Evolutionary conservation across 495 filamentous ascomycete species (phyloP), one percentile per base, ranked within the genome.

Genomic region (Clohesyomyces aquaticus): DNA sequence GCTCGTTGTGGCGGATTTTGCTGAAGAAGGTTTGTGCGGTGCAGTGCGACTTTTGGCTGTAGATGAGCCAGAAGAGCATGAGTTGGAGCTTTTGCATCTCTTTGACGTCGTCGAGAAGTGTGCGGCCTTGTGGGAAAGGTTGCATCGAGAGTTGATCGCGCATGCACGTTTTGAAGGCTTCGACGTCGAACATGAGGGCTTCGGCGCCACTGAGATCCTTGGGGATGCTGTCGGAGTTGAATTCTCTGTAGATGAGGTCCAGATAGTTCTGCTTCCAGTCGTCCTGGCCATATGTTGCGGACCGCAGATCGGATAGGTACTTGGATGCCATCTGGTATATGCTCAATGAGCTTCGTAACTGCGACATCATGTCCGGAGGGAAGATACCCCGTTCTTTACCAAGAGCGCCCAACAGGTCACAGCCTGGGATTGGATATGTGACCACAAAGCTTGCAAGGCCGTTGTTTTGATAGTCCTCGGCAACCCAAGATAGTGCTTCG

Each of bases 371-470:
- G 10, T 27, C 28, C 22, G 50, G 29, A 11, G 64, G 38, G 56
- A 67, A n/a, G n/a, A n/a, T n/a, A n/a, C n/a, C n/a, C n/a, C n/a
- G n/a, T n/a, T n/a, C n/a, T n/a, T n/a, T n/a, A n/a, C n/a, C n/a
- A n/a, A n/a, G n/a, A n/a, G n/a, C n/a, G n/a, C n/a, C n/a, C n/a
- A n/a, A n/a, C n/a, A n/a, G n/a, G n/a, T n/a, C n/a, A 35, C 76
- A 78, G 0, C 76, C 75, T 11, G 66, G 55, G 6, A 74, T 45
- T 0, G 76, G 76, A 38, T 78, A 77, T 35, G 74, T 73, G 58
- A 74, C 71, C 3, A 70, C 62, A 23, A 74, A 71, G 25, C 75
- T 72, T 19, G 67, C 55, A 6, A 72, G 57, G 1, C 59, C 64
- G 1, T 66, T 60, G 19, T 47, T 29, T 8, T 69, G 47, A 16